Percentiles rank a stretch among this genome's conserved stretches.
phyloP scores from a whole-genome alignment of 176 grass and related monocot genomes.

The Zoysia pacifica region DNA sequence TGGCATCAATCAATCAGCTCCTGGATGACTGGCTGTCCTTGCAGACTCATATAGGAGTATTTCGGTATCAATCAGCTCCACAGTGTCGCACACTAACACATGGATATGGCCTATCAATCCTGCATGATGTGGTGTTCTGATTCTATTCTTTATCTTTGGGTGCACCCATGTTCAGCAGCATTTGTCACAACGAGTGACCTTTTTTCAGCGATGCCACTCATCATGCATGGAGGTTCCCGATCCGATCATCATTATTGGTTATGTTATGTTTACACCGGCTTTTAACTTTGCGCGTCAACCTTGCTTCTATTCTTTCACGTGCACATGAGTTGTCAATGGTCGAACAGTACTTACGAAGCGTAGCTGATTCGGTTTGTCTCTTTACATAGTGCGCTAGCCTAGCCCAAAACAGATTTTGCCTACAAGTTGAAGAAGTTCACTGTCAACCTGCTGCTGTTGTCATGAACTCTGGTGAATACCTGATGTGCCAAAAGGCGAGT shows the following conservation, averaged over 20 bases:
- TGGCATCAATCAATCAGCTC: neutral
- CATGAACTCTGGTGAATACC: too few species aligned
- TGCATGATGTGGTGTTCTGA: neutral
- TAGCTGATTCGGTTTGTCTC: slow-evolving; percentile 1
- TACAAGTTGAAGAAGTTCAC: too few species aligned
- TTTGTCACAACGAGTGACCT: slow-evolving; percentile 16
- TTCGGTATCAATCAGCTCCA: neutral
- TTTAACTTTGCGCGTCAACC: slow-evolving; percentile 22
- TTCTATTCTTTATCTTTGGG: neutral
- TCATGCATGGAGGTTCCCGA: slow-evolving; percentile 17
- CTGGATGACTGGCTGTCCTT: neutral
- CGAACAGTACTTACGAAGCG: neutral
- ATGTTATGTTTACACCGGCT: slow-evolving; percentile 6
- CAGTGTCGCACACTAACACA: neutral
- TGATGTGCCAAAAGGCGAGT: too few species aligned
- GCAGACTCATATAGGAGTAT: neutral
- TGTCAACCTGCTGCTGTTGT: too few species aligned
- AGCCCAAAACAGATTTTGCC: neutral
- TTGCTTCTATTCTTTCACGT: slow-evolving; percentile 28
- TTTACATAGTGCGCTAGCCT: slow-evolving; percentile 22
- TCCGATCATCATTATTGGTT: neutral
- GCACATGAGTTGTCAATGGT: slow-evolving; percentile 36
- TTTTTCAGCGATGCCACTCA: slow-evolving; percentile 17
- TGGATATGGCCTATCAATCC: too few species aligned
- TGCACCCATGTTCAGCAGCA: slow-evolving; percentile 13